Evolutionary conservation across 2,329 filamentous ascomycete genomes (phyloP), one percentile per base, ranked within the genome.

Genomic region (Elsinoe necatrix): DNA sequence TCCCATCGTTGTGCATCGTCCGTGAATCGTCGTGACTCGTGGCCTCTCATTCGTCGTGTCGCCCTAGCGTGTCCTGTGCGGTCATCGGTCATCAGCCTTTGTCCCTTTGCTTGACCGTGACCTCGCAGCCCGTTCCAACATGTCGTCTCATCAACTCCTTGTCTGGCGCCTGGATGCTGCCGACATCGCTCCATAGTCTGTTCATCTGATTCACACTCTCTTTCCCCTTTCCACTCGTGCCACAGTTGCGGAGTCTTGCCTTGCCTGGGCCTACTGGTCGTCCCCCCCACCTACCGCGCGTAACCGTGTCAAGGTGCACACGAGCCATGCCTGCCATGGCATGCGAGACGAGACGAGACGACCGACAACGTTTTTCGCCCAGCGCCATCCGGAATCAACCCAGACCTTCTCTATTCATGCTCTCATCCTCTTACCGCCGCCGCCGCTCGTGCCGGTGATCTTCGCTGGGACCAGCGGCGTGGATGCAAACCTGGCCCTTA

Each of bases 391-490:
- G 35, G 16, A 55, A 27, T 34, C 50, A 54, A 25, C 52, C 52
- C 37, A 31, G 39, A 43, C 37, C 52, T 27, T 27, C 23, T 23
- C 52, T 45, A 55, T 21, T 45, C 48, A 56, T 45, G 39, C 54
- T 55, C 52, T 56, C 54, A 56, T 56, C 41, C 54, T 56, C 54
- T 45, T 56, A 56, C 54, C 54, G 42, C 54, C 54, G 52, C 52
- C 52, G 54, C 54, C 41, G 41, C 54, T 45, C 41, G 54, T 35
- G 54, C 54, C 54, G 54, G 54, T 45, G 41, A 48, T 56, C 41
- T 29, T 56, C 42, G 39, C 41, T 45, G 39, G 23, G 20, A 31
- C 41, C 42, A 45, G 54, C 54, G 54, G 54, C 54, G 39, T 35
- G 41, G 54, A 37, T 56, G 37, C 16, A 45, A 48, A 56, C 54